Conservation (phyloP, 2,329 filamentous ascomycete species). For the Beauveria sp. region DNA sequence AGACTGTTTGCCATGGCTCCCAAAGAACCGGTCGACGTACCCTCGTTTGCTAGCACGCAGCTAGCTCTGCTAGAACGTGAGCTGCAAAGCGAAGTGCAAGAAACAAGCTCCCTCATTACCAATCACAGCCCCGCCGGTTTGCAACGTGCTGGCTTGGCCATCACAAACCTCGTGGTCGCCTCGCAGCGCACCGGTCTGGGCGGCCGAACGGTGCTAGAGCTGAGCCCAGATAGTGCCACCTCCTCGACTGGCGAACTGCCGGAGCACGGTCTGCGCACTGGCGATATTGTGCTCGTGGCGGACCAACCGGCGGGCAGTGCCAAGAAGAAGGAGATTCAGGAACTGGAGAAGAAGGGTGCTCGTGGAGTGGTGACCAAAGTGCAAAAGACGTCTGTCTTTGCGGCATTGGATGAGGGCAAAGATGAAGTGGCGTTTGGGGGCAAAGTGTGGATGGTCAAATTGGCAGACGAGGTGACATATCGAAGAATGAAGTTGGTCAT, state of each 20-base stretch:
- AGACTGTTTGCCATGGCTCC: constrained; percentile 25
- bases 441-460: constrained; percentile 56
- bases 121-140: constrained; percentile 61
- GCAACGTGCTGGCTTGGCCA: constrained; percentile 68
- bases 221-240: constrained; percentile 65
- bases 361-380: constrained; percentile 65
- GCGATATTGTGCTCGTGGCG: constrained; percentile 69
- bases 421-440: constrained; percentile 37
- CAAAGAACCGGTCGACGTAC: constrained; percentile 47
- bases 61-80: constrained; percentile 63
- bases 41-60: constrained; percentile 63
- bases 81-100: constrained; percentile 62
- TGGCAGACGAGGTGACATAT: constrained; percentile 62
- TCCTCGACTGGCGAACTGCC: constrained; percentile 48
- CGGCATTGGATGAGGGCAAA: constrained; percentile 62
- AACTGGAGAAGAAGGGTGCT: constrained; percentile 59
- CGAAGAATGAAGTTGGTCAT: constrained; percentile 59
- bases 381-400: constrained; percentile 47
- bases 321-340: constrained; percentile 64
- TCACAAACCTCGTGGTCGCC: constrained; percentile 65
- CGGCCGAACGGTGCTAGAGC: constrained; percentile 82
- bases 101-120: constrained; percentile 60
- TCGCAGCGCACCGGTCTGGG: constrained; percentile 83
- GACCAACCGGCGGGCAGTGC: constrained; percentile 67
- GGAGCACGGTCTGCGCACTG: constrained; percentile 67